Conservation (phyloP, 306 rosid genomes). For the Corylus avellana region DNA sequence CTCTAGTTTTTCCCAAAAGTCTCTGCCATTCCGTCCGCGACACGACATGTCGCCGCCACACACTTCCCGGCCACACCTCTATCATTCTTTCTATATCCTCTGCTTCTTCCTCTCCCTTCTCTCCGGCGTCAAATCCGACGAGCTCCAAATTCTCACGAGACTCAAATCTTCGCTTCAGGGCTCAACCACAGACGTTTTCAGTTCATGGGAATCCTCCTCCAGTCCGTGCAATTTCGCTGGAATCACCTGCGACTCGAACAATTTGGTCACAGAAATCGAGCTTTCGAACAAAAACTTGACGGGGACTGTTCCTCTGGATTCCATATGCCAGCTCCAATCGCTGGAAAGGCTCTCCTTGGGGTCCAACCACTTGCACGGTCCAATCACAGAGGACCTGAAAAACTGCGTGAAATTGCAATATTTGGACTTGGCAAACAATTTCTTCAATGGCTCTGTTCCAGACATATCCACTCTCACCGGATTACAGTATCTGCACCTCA, state of each 20-base stretch:
- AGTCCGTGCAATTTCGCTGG: slow-evolving; percentile 56
- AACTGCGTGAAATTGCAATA: slow-evolving; percentile 57
- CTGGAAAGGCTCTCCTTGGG: slow-evolving; percentile 64
- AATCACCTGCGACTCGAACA: slow-evolving; percentile 43
- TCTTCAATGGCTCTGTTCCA: slow-evolving; percentile 62
- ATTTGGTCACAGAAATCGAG: slow-evolving; percentile 51
- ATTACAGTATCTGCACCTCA: slow-evolving; percentile 52
- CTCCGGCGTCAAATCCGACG: slow-evolving; percentile 36
- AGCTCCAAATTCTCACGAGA: slow-evolving; percentile 49
- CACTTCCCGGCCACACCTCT: slow-evolving; percentile 4
- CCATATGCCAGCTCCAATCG: slow-evolving; percentile 60
- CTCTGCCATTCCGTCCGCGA: slow-evolving; percentile 7
- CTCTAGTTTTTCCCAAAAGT: no score
- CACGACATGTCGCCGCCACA: slow-evolving; percentile 46
- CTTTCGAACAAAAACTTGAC: slow-evolving; percentile 47
- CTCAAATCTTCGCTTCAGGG: slow-evolving; percentile 48
- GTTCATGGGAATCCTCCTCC: slow-evolving; percentile 47
- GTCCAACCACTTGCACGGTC: slow-evolving; percentile 51
- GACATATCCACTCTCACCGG: slow-evolving; percentile 48
- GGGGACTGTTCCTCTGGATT: slow-evolving; percentile 60
- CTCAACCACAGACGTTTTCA: slow-evolving; percentile 28
- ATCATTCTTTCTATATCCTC: slow-evolving; percentile 18
- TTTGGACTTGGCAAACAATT: slow-evolving; percentile 72
- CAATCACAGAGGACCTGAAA: slow-evolving; percentile 42
- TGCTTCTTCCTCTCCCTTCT: slow-evolving; percentile 39